Conservation (phyloP, 306 rosid species). For the Benincasa hispida region DNA sequence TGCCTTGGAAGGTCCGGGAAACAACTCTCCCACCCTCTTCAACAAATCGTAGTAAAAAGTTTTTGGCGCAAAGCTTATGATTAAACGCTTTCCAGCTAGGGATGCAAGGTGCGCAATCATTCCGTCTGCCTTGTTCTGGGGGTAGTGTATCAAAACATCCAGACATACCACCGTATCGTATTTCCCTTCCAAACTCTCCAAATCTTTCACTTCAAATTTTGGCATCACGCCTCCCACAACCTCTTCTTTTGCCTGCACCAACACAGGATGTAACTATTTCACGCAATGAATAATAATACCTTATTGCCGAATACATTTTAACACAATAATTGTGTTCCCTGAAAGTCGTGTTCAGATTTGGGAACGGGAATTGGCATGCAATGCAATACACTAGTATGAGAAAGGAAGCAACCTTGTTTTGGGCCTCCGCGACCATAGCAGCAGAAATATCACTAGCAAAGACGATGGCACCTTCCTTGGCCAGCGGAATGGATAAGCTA, state of each 20-base stretch:
- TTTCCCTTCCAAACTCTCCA: conserved; percentile 82
- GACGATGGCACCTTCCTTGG: conserved; percentile 68
- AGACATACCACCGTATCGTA: conserved; percentile 67
- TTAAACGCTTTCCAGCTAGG: conserved; percentile 58
- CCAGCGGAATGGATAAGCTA: conserved; percentile 71
- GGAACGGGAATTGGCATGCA: too few relatives aligned
- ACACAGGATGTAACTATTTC: too few relatives aligned
- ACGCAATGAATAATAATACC: too few relatives aligned
- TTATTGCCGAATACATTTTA: too few relatives aligned
- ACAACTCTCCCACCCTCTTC: conserved; percentile 89
- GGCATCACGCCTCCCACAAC: conserved; percentile 46
- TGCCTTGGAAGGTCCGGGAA: conserved; percentile 96
- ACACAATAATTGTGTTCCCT: too few relatives aligned
- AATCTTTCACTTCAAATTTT: conserved; percentile 64
- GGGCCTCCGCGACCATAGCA: conserved; percentile 86
- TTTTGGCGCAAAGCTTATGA: conserved; percentile 90
- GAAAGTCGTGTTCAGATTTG: too few relatives aligned
- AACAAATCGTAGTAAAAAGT: conserved; percentile 64
- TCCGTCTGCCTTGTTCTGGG: conserved; percentile 80
- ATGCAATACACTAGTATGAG: background rate
- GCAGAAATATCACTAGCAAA: conserved; percentile 70
- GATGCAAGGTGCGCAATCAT: conserved; percentile 91
- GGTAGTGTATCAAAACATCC: conserved; percentile 86
- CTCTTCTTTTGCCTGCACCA: conserved; percentile 45
- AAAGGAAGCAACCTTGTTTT: conserved; percentile 38